These are phyloP conservation scores for Cladosporium halotolerans DNA, from an alignment of 2,329 filamentous ascomycete species.

Conservation along the genomic window DNA sequence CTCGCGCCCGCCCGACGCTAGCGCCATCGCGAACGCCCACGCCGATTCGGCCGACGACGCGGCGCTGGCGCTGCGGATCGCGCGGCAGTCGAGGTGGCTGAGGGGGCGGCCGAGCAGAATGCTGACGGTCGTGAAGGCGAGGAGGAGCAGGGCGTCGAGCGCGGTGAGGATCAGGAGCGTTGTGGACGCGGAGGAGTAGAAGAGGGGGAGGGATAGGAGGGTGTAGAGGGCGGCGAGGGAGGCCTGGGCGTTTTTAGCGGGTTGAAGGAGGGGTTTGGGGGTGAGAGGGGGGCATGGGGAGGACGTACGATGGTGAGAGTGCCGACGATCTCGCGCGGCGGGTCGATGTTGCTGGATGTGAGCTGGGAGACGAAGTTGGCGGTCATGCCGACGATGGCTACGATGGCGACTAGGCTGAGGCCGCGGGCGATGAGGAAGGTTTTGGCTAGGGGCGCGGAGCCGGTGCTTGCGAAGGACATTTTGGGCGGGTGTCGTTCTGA, in stretches of 20 bases:
- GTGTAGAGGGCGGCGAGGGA: constrained; percentile 75
- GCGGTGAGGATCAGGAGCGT: constrained; percentile 66
- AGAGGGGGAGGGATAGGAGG: constrained; percentile 62
- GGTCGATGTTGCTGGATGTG: constrained; percentile 56
- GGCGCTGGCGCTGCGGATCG: constrained; percentile 43
- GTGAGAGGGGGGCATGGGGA: constrained; percentile 11
- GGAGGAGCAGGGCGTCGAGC: constrained; percentile 62
- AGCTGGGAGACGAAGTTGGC: constrained; percentile 78
- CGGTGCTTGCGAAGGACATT: constrained; percentile 55
- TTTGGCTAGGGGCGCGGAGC: constrained; percentile 62
- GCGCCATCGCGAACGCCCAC: constrained; percentile 48
- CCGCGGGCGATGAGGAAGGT: constrained; percentile 69
- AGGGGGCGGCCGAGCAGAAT: constrained; percentile 74
- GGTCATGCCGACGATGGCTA: constrained; percentile 72
- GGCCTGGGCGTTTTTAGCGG: constrained; percentile 46
- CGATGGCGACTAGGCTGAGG: constrained; percentile 64
- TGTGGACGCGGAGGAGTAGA: constrained; percentile 71
- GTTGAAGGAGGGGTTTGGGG: background rate
- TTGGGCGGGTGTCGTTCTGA: constrained; percentile 5
- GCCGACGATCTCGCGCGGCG: constrained; percentile 68
- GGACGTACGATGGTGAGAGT: constrained; percentile 70
- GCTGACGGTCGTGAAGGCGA: constrained; percentile 71
- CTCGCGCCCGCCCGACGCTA: constrained; percentile 47
- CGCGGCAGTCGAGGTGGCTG: constrained; percentile 67
- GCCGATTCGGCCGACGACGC: constrained; percentile 41